Conservation (phyloP, 306 rosid species). For the Vigna unguiculata region DNA sequence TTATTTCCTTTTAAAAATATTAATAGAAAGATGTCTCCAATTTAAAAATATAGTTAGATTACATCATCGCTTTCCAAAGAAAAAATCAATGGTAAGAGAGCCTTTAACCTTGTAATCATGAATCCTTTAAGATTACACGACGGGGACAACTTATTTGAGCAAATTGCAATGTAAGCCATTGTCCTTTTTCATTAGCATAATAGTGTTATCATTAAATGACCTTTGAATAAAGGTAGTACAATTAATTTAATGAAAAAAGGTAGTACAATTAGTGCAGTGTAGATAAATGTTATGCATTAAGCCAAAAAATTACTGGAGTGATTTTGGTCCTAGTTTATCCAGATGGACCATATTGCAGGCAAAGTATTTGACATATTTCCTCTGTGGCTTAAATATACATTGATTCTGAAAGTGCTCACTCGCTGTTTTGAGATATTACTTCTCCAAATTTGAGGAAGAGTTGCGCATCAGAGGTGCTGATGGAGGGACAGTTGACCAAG, state of each 20-base stretch:
- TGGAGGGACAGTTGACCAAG: constrained; percentile 71
- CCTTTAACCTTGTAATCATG: not conserved
- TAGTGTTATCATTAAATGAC: not conserved
- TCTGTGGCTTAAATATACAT: not conserved
- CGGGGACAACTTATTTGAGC: not conserved
- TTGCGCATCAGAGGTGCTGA: constrained; percentile 87
- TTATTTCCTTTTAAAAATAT: no score
- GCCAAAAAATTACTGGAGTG: not conserved
- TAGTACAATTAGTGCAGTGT: not conserved
- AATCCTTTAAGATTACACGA: not conserved
- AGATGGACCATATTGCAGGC: not conserved
- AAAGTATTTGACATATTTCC: constrained; percentile 10
- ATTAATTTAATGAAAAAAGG: no score
- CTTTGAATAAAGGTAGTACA: not conserved
- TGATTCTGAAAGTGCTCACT: constrained; percentile 36
- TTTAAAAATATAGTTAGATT: no score
- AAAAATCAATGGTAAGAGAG: no score
- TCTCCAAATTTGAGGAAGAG: constrained; percentile 89
- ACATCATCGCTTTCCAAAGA: not conserved
- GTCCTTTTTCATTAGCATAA: not conserved
- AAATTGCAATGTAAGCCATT: not conserved
- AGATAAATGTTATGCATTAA: not conserved
- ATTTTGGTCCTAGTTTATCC: constrained; percentile 2
- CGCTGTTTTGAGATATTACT: constrained; percentile 83
- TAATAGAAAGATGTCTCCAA: no score